These are phyloP conservation scores for Quercus lobata DNA, from an alignment of 331 rosid species.

Conservation along the genomic window DNA sequence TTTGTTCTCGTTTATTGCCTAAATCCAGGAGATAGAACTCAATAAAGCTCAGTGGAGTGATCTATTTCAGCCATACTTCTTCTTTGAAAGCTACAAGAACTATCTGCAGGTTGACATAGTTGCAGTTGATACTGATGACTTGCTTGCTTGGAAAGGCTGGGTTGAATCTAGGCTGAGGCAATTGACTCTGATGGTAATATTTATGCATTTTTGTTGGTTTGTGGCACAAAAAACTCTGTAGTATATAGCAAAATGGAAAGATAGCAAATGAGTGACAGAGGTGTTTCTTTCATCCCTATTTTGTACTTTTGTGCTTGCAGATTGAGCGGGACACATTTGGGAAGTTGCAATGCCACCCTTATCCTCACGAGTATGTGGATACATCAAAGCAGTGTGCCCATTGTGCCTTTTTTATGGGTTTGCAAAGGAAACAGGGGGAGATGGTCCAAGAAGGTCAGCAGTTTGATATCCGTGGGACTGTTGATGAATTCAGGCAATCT, in stretches of 20 bases:
- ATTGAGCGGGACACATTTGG: constrained; percentile 87
- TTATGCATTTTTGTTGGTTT: background rate
- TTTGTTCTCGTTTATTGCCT: background rate
- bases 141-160: constrained; percentile 97
- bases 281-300: background rate
- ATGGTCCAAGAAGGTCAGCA: constrained; percentile 85
- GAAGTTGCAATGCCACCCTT: constrained; percentile 95
- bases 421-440: constrained; percentile 90
- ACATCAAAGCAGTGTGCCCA: constrained; percentile 66
- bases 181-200: constrained; percentile 72
- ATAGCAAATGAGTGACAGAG: background rate
- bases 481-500: constrained; percentile 72
- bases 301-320: constrained; percentile 32
- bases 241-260: background rate
- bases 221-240: background rate
- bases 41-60: constrained; percentile 64
- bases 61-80: constrained; percentile 71
- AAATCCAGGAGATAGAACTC: constrained; percentile 70
- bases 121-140: constrained; percentile 77
- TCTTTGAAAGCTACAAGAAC: constrained; percentile 88
- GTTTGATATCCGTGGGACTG: constrained; percentile 90
- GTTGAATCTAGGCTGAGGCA: constrained; percentile 93
- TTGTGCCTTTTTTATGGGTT: constrained; percentile 88
- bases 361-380: constrained; percentile 71
- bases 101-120: constrained; percentile 86